Conservation (phyloP, 805 yeast species). For the Metschnikowia dekortorum region DNA sequence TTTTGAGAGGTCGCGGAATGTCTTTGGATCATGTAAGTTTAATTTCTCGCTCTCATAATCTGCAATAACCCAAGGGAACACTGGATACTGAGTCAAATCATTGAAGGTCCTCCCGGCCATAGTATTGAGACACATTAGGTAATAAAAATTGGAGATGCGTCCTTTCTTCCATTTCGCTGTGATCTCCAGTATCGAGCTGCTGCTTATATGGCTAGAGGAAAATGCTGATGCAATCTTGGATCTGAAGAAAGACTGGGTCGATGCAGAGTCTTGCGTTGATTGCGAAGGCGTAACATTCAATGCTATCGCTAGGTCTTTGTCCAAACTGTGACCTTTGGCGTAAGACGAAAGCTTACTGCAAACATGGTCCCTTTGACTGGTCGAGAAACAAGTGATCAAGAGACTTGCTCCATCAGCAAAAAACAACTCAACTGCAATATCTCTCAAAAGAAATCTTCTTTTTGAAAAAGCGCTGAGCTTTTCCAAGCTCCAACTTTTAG, state of each 20-base stretch:
- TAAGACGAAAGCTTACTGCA: conserved; percentile 45
- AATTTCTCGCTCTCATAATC: conserved; percentile 70
- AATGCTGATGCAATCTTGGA: conserved; percentile 37
- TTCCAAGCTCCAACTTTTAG: conserved; percentile 56
- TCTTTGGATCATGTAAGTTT: conserved; percentile 57
- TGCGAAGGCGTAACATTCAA: conserved; percentile 44
- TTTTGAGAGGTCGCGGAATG: conserved; percentile 71
- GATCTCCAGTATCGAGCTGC: conserved; percentile 25
- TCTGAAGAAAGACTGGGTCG: conserved; percentile 18
- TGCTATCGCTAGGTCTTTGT: conserved; percentile 51
- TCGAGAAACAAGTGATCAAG: conserved; percentile 58
- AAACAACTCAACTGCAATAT: conserved; percentile 75
- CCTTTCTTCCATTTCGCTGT: conserved; percentile 75
- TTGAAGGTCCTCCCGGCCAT: conserved; percentile 86
- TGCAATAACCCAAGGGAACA: conserved; percentile 87
- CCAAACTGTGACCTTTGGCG: conserved; percentile 48
- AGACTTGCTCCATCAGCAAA: conserved; percentile 70
- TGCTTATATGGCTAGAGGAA: conserved; percentile 22
- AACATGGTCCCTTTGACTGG: conserved; percentile 52
- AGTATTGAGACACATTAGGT: conserved; percentile 74
- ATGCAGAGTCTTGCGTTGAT: conserved; percentile 9
- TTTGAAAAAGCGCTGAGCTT: conserved; percentile 64
- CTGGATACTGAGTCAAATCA: conserved; percentile 86
- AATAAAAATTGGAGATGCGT: conserved; percentile 76
- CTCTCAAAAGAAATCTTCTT: conserved; percentile 71